phyloP scores from a whole-genome alignment of 2,329 filamentous ascomycete genomes.

The Arachnomyces sp. region DNA sequence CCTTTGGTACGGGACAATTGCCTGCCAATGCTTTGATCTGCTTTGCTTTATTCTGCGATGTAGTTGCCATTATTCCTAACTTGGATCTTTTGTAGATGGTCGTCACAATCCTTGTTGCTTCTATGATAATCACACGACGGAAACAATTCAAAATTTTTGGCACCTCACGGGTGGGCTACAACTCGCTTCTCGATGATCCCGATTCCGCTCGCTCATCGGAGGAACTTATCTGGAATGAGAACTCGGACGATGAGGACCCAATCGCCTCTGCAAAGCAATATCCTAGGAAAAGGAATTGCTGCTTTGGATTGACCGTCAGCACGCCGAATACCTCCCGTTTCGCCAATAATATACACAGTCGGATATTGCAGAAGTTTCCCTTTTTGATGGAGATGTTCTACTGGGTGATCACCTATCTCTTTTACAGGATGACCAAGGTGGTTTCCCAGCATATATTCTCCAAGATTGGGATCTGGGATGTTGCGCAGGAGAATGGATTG shows the following conservation, averaged over 20 bases:
- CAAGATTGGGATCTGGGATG: slow-evolving; percentile 40
- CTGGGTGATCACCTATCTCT: slow-evolving; percentile 58
- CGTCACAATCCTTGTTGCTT: slow-evolving; percentile 41
- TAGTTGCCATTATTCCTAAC: background rate
- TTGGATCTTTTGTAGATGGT: slow-evolving; percentile 35
- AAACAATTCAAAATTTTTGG: slow-evolving; percentile 37
- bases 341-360: slow-evolving; percentile 50
- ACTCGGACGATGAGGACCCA: slow-evolving; percentile 28
- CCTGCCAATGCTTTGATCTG: background rate
- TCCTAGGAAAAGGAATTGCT: slow-evolving; percentile 43
- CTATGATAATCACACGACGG: slow-evolving; percentile 41
- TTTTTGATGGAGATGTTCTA: slow-evolving; percentile 69
- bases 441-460: slow-evolving; percentile 45
- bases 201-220: slow-evolving; percentile 31
- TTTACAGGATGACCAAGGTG: slow-evolving; percentile 53
- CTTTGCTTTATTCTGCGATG: background rate
- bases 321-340: slow-evolving; percentile 57
- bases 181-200: slow-evolving; percentile 26
- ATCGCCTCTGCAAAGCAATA: slow-evolving; percentile 30
- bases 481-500: slow-evolving; percentile 39
- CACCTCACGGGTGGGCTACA: slow-evolving; percentile 9
- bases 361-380: slow-evolving; percentile 58
- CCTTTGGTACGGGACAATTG: slow-evolving; percentile 3
- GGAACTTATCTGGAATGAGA: slow-evolving; percentile 29
- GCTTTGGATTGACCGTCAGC: slow-evolving; percentile 41